Evolutionary conservation across 2,329 filamentous ascomycete species (phyloP), one percentile per base, ranked within the genome.

Genomic region (Periconia digitata): DNA sequence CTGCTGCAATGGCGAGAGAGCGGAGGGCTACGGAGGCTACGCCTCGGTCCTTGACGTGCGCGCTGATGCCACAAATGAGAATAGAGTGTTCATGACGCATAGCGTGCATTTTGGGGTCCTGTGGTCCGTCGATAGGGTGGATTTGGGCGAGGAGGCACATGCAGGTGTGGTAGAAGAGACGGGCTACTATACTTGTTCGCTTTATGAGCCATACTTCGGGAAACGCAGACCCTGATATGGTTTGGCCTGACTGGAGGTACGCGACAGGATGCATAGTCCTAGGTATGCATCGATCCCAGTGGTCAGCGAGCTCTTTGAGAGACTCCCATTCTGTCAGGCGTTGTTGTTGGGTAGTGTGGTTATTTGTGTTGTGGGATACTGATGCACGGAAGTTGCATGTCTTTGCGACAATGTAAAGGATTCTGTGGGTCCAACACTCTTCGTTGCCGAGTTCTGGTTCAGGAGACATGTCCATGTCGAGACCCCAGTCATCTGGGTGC

Each of bases 191-290:
- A 3, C 90, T 89, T 3, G 89, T 82, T 47, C 89, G 83, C 71
- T 94, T 94, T 60, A 92, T 85, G 43, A 95, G 78, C 90, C 91
- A 96, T 34, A 96, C 82, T 66, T 94, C 87, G 0, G 92, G 92
- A 61, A 96, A 96, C 1, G 82, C 74, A 2, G 90, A 95, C 56
- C 85, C 86, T 1, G 82, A 81, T 23, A 76, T 78, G 0, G 85
- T 85, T 59, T 88, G 83, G 49, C 82, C 81, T 1, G 87, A 79
- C 47, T 86, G 82, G 1, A 94, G 73, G 66, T 90, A 91, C 1
- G 86, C 89, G 69, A 95, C 84, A 0, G 92, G 89, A 58, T 89
- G 86, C 90, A 97, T 96, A 1, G 89, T 90, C 46, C 87, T 79
- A 2, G 92, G 92, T 23, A 90, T 87, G 44, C 80, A 82, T 44